Base-by-base conservation (phyloP, 2,329 filamentous ascomycete genomes). In the Diaporthe australafricana region DNA sequence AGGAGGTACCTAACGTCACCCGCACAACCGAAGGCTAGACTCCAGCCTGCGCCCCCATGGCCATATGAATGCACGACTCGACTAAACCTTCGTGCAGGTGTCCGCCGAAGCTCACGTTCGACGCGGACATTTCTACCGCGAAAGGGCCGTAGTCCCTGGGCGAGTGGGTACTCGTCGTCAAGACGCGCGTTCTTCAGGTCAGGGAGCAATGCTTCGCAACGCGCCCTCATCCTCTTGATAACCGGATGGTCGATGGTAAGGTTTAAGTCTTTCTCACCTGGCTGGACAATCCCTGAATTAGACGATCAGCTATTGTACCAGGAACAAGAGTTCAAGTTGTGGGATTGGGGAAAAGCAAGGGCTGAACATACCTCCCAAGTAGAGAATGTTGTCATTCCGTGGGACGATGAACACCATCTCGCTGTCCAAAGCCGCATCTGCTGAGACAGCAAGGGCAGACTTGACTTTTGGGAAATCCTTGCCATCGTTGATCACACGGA, bases 41-140 rank as follows among this genome's bases (percentile, higher is more conserved):
- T 60, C 55, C 55, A 60, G 22, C 55, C 55, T 16, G 55, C 55
- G 5, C 55, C 55, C 8, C 55, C 55, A 30, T 60, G 55, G 25
- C 55, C 55, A 42, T 60, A 60, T 27, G 55, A 60, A 42, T 60
- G 55, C 16, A 60, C 55, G 22, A 60, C 55, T 27, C 55, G 55
- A 16, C 55, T 60, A 11, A 60, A 20, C 20, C 5, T 42, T 4
- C 38, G 35, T 0, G 22, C 22, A 20, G 38, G 38, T n/a, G 55
- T 60, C 22, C 38, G 38, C 22, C 55, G 55, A 42, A 60, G 35
- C 55, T 60, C 55, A 17, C 55, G 55, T 14, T 60, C 55, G 16
- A 60, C 55, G 55, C 55, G 55, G 38, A 60, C 55, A 30, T 60
- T 60, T 42, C 38, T 60, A 20, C 55, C 55, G 35, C 55, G 55